phyloP scores from a whole-genome alignment of 148 eudicot genomes.

The Rheum nobile region DNA sequence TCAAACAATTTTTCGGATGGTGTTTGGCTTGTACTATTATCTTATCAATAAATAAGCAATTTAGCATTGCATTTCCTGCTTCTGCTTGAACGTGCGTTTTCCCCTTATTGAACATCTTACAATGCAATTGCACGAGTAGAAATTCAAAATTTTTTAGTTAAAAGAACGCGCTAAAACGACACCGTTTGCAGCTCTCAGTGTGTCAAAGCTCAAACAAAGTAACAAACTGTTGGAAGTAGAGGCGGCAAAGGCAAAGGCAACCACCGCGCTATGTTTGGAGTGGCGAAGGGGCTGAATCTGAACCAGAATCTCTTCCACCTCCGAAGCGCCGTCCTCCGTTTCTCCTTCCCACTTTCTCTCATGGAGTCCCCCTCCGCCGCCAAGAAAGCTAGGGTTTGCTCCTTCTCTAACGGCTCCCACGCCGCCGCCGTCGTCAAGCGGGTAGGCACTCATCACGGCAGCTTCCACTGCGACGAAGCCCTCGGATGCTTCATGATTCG shows the following conservation, averaged over 20 bases:
- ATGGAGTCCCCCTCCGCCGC: constrained; percentile 20
- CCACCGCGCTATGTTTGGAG: constrained; percentile 7
- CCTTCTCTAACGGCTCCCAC: constrained; percentile 32
- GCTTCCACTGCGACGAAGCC: constrained; percentile 95
- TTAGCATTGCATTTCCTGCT: background rate
- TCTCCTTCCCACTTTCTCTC: constrained; percentile 15
- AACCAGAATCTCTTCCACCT: background rate
- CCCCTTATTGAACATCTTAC: background rate
- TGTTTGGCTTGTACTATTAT: background rate
- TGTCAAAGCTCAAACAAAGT: background rate
- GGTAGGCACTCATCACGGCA: constrained; percentile 85
- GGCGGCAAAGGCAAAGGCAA: background rate
- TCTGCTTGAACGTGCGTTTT: no score
- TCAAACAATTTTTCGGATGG: background rate
- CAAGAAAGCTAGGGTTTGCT: constrained; percentile 23
- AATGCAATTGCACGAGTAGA: background rate
- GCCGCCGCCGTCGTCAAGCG: constrained; percentile 23
- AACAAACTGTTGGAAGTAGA: background rate
- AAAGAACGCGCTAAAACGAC: background rate
- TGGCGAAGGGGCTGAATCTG: constrained; percentile 1
- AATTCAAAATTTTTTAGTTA: background rate
- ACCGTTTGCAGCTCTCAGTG: background rate
- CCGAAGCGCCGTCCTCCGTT: background rate
- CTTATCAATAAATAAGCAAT: background rate
- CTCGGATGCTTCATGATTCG: constrained; percentile 92